These are phyloP conservation scores for Amoeboaphelidium occidentale DNA, from an alignment of 371 early-diverging fungal species.

Conservation along the genomic window DNA sequence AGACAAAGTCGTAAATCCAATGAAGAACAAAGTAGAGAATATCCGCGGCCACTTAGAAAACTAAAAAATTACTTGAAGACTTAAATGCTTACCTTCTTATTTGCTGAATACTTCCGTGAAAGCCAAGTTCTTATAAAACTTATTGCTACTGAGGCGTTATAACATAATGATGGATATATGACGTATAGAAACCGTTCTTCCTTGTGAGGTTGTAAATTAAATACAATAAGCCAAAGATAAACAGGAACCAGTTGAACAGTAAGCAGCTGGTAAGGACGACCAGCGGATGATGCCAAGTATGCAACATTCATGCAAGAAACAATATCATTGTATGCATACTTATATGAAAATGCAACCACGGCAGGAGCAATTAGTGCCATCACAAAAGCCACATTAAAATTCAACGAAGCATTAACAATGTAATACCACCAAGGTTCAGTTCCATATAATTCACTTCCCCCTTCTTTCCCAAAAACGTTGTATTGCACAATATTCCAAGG, in stretches of 20 bases:
- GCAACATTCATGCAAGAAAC: not conserved
- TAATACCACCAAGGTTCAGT: slow-evolving; percentile 85
- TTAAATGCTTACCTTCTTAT: slow-evolving; percentile 2
- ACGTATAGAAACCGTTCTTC: slow-evolving; percentile 84
- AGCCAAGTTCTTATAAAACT: slow-evolving; percentile 13
- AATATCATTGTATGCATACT: not conserved
- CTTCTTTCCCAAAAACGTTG: slow-evolving; percentile 45
- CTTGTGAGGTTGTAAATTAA: slow-evolving; percentile 73
- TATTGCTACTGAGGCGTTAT: slow-evolving; percentile 39
- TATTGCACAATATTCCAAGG: slow-evolving; percentile 68
- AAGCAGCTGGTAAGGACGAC: not conserved
- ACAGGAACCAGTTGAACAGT: slow-evolving; percentile 5
- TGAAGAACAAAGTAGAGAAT: not conserved
- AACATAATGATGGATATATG: slow-evolving; percentile 60
- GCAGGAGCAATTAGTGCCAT: slow-evolving; percentile 25
- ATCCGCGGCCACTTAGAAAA: not conserved
- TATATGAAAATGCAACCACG: not conserved
- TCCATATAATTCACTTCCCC: slow-evolving; percentile 67
- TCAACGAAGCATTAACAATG: slow-evolving; percentile 55
- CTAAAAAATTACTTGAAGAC: not conserved
- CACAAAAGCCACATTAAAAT: slow-evolving; percentile 54
- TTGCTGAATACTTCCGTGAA: slow-evolving; percentile 2
- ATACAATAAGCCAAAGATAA: slow-evolving; percentile 45
- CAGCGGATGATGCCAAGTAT: not conserved
- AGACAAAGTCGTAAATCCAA: slow-evolving; percentile 19